Conservation (phyloP, 345 rosid species). For the Sisymbrium altissimum region DNA sequence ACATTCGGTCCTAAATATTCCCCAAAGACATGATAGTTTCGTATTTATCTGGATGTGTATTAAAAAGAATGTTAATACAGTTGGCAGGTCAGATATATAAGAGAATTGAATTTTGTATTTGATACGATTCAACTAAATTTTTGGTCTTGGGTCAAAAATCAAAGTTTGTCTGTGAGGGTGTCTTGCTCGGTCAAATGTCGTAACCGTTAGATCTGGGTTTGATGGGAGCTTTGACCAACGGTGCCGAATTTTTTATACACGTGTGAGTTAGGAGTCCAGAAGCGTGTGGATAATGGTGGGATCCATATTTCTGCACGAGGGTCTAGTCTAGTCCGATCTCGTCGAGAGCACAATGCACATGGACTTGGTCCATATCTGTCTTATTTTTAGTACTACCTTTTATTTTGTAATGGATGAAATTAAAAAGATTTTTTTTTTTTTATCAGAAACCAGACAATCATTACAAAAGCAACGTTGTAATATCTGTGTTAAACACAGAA, state of each 20-base stretch:
- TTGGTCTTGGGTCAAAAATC: slow-evolving; percentile 45
- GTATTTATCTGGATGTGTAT: neutral
- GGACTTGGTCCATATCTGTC: slow-evolving; percentile 27
- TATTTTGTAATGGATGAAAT: neutral
- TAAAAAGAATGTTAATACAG: neutral
- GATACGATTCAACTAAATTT: slow-evolving; percentile 13
- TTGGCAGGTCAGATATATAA: neutral
- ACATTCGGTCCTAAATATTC: slow-evolving; percentile 13
- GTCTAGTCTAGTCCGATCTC: slow-evolving; percentile 3
- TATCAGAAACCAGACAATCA: slow-evolving; percentile 14
- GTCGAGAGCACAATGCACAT: slow-evolving; percentile 27
- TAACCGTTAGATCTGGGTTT: slow-evolving; percentile 29
- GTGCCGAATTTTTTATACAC: slow-evolving; percentile 15
- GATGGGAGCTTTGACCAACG: slow-evolving; percentile 20
- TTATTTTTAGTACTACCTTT: neutral
- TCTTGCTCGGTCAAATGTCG: slow-evolving; percentile 13
- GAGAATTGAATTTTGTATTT: neutral
- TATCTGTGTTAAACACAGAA: neutral
- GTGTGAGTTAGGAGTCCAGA: slow-evolving; percentile 27
- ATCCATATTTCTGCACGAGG: slow-evolving; percentile 24
- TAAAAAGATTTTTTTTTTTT: neutral
- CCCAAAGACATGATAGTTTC: neutral
- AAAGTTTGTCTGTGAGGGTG: neutral
- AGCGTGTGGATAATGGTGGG: slow-evolving; percentile 26
- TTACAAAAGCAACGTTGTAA: slow-evolving; percentile 1